Evolutionary conservation across 495 filamentous ascomycete genomes (phyloP).

Genomic region (Daldinia vernicosa): DNA sequence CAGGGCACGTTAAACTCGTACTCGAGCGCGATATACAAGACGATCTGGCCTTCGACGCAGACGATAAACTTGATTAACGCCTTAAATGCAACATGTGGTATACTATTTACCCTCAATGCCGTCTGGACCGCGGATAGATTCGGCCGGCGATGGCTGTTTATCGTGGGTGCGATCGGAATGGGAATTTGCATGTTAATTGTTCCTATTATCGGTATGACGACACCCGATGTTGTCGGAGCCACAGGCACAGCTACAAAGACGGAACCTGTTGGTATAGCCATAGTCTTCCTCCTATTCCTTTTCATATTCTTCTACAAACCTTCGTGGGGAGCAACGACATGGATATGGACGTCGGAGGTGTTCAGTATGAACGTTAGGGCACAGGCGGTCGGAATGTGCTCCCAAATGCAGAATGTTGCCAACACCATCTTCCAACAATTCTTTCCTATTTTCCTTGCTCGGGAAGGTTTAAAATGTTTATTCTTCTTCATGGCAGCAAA

Average conservation of each 20-base stretch:
- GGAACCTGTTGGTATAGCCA: constrained; percentile 67
- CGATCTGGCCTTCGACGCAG: constrained; percentile 63
- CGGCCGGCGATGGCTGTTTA: constrained; percentile 62
- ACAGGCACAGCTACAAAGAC: constrained; percentile 57
- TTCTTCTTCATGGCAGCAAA: constrained; percentile 59
- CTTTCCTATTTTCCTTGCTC: constrained; percentile 70
- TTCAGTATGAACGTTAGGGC: constrained; percentile 74
- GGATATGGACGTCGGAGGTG: constrained; percentile 73
- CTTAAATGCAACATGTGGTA: constrained; percentile 65
- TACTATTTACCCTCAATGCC: constrained; percentile 70
- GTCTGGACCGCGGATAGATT: constrained; percentile 68
- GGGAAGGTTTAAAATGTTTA: constrained; percentile 61
- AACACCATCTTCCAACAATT: constrained; percentile 72
- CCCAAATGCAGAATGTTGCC: constrained; percentile 72
- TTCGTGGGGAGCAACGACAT: constrained; percentile 71
- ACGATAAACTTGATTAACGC: constrained; percentile 71
- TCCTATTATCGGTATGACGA: constrained; percentile 64
- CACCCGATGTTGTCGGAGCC: constrained; percentile 52
- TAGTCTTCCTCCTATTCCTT: constrained; percentile 69
- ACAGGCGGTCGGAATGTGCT: constrained; percentile 74
- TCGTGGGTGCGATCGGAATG: constrained; percentile 60
- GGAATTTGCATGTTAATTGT: constrained; percentile 65
- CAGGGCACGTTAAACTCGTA: constrained; percentile 71
- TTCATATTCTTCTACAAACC: constrained; percentile 78
- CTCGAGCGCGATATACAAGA: constrained; percentile 70